Base-by-base conservation (phyloP, 768 basidiomycete genomes). In the Rhodotorula toruloides region DNA sequence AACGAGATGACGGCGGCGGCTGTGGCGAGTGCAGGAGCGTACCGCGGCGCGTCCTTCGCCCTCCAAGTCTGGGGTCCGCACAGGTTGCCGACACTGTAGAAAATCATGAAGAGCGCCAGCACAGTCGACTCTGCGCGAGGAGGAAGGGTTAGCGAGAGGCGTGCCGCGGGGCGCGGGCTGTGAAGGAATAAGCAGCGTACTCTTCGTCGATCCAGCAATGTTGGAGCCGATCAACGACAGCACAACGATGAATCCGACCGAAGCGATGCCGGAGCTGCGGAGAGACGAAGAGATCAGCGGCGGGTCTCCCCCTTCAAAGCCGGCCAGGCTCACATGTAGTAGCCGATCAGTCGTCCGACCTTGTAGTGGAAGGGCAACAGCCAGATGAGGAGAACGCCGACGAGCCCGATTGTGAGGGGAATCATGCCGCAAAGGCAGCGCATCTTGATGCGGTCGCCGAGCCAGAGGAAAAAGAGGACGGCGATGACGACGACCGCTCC, bases 181-280 rank as follows among this genome's bases (percentile, higher is more conserved):
- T 11, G 40, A 46, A 22, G 21, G 22, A 46, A n/a, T n/a, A n/a
- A n/a, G n/a, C n/a, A n/a, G n/a, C 44, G 11, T 22, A 46, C 44
- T 71, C 46, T 72, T 72, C 3, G 70, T 68, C 1, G 42, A 43
- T 19, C 70, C 70, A 21, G 62, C 57, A 40, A 72, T 67, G 37
- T 72, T 72, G 22, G 70, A 72, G 16, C 67, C 58, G 29, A 72
- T 53, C 34, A 72, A 54, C 12, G 61, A 61, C 8, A 72, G 50
- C 13, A 61, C 43, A 34, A 65, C 62, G 27, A 63, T 61, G 46
- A 72, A 63, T 11, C 67, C 70, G 54, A 61, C 61, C 10, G 58
- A 52, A 12, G 53, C 62, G 42, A 55, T 43, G 29, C 31, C 32
- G 3, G 34, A 42, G 13, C 63, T 65, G 63, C 16, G 21, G 11